phyloP scores from a whole-genome alignment of 2,329 filamentous ascomycete species.

The Penicillium sp. region DNA sequence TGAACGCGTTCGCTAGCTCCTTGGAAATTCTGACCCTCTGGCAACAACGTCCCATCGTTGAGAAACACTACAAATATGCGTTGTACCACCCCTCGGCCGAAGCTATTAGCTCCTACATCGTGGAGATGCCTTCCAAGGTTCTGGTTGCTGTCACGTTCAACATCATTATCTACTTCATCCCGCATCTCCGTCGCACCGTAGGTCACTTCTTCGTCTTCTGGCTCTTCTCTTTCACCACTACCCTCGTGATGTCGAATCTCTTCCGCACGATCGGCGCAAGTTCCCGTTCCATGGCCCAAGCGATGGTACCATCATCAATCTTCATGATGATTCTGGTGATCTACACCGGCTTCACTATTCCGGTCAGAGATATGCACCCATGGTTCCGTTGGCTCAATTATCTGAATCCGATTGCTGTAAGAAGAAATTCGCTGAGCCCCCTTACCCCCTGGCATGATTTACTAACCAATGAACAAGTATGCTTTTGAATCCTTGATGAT shows the following conservation, averaged over 20 bases:
- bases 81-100: slow-evolving; percentile 91
- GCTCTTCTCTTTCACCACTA: slow-evolving; percentile 72
- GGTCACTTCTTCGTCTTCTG: slow-evolving; percentile 85
- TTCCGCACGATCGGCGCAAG: slow-evolving; percentile 78
- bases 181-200: slow-evolving; percentile 72
- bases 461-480: slow-evolving; percentile 51
- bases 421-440: not conserved
- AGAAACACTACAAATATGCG: slow-evolving; percentile 84
- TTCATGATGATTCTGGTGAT: slow-evolving; percentile 52
- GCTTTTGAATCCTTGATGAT: slow-evolving; percentile 81
- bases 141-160: slow-evolving; percentile 75
- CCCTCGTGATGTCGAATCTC: slow-evolving; percentile 80
- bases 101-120: slow-evolving; percentile 81
- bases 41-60: slow-evolving; percentile 85
- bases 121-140: slow-evolving; percentile 81
- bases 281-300: slow-evolving; percentile 67
- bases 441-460: not conserved
- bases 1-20: slow-evolving; percentile 78
- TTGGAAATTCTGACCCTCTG: slow-evolving; percentile 84
- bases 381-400: slow-evolving; percentile 88
- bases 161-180: slow-evolving; percentile 81
- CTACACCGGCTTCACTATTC: slow-evolving; percentile 54
- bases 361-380: slow-evolving; percentile 66
- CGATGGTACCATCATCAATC: slow-evolving; percentile 59
- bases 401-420: slow-evolving; percentile 69